Percentiles rank a stretch among this genome's conserved stretches.
These are phyloP conservation scores for Aquilaria agallochum DNA, from an alignment of 441 rosid genomes.

Conservation along the genomic window DNA sequence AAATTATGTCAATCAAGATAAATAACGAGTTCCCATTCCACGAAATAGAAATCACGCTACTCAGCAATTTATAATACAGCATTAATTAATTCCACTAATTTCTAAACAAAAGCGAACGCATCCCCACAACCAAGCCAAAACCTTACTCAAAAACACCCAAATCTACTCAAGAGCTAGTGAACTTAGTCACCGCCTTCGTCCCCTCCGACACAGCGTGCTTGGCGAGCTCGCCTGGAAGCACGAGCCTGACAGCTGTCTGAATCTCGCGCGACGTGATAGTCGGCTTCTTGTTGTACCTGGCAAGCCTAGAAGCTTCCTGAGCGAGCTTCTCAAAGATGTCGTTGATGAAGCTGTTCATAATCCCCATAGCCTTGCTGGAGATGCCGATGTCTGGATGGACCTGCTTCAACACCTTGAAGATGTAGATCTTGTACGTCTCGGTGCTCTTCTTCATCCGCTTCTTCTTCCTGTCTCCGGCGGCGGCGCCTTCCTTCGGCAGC, in stretches of 20 bases:
- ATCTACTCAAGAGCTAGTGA: conserved; percentile 37
- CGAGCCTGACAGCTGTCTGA: conserved; percentile 47
- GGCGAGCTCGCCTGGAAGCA: conserved; percentile 43
- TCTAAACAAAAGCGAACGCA: too few species aligned
- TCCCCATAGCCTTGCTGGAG: conserved; percentile 57
- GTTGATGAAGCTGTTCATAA: conserved; percentile 44
- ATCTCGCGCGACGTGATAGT: conserved; percentile 49
- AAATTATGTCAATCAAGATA: too few species aligned
- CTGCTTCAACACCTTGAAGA: conserved; percentile 57
- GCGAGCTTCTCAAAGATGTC: conserved; percentile 50
- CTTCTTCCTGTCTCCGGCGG: conserved; percentile 48
- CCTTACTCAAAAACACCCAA: too few species aligned
- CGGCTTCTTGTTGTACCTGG: conserved; percentile 48
- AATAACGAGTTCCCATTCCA: too few species aligned
- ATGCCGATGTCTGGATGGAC: conserved; percentile 55
- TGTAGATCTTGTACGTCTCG: conserved; percentile 66
- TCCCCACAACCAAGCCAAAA: too few species aligned
- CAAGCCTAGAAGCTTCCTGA: conserved; percentile 37
- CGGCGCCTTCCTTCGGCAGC: conserved; percentile 44
- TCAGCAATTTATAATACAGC: too few species aligned
- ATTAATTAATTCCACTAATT: too few species aligned
- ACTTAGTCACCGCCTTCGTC: conserved; percentile 50
- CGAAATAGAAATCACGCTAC: too few species aligned
- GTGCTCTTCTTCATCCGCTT: conserved; percentile 42
- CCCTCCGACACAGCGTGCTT: conserved; percentile 57